Conservation (phyloP, 176 grass and related monocot species). For the Musa itinerans region DNA sequence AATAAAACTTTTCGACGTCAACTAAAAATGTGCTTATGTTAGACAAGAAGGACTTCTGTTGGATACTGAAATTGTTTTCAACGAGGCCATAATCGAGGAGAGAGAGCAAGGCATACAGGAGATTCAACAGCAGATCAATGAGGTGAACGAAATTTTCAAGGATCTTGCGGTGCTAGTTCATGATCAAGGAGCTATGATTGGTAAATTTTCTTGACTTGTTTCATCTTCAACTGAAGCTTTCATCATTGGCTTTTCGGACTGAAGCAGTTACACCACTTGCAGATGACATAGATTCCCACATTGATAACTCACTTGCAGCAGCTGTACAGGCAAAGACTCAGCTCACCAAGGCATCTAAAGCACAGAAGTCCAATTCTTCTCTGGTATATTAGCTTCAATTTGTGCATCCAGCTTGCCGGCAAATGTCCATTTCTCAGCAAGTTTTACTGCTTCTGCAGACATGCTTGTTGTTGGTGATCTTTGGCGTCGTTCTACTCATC, state of each 20-base stretch:
- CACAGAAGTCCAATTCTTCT: conserved; percentile 87
- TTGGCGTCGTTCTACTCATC: conserved; percentile 46
- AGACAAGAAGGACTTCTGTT: conserved; percentile 22
- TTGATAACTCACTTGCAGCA: conserved; percentile 54
- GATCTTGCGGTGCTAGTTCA: conserved; percentile 23
- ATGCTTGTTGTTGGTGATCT: conserved; percentile 59
- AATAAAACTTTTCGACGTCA: too few species aligned
- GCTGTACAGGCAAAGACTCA: conserved; percentile 53
- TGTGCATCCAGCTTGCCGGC: too few species aligned
- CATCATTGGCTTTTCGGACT: too few species aligned
- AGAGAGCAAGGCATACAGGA: conserved; percentile 23
- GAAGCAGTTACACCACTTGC: conserved; percentile 3
- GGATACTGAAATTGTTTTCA: conserved; percentile 23
- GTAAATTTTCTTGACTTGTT: not conserved
- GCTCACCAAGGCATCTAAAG: conserved; percentile 57
- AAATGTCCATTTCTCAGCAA: too few species aligned
- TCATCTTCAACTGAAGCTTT: too few species aligned
- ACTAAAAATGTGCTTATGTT: conserved; percentile 9
- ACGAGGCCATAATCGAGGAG: conserved; percentile 27
- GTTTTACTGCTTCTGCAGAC: conserved; percentile 15
- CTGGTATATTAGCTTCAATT: conserved; percentile 30
- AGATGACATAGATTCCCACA: conserved; percentile 71
- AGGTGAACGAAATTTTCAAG: conserved; percentile 27
- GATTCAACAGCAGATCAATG: conserved; percentile 20
- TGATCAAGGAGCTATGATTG: conserved; percentile 25